Percentiles rank a stretch among this genome's conserved stretches.
Conservation (phyloP, 169 alveolate species). For the Hepatocystis sp. region DNA sequence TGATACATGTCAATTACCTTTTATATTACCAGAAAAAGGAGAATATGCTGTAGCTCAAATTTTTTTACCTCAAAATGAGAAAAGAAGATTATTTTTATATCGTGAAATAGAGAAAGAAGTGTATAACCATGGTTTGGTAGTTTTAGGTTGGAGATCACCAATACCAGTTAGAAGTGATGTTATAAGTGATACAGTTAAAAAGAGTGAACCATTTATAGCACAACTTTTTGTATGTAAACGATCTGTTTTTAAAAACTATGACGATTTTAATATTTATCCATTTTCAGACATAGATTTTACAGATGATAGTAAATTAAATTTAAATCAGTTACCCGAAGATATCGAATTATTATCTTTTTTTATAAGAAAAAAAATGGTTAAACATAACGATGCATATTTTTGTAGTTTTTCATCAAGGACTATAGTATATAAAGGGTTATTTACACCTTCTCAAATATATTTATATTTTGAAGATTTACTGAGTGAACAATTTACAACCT, state of each 20-base stretch:
- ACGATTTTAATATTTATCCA: conserved; percentile 52
- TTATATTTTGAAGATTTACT: conserved; percentile 68
- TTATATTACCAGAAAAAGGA: conserved; percentile 76
- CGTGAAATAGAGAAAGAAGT: conserved; percentile 46
- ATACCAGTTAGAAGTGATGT: conserved; percentile 79
- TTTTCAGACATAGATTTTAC: conserved; percentile 61
- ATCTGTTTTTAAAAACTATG: conserved; percentile 74
- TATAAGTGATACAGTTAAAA: conserved; percentile 79
- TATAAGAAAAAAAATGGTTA: conserved; percentile 68
- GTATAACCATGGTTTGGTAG: conserved; percentile 66
- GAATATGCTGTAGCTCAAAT: conserved; percentile 79
- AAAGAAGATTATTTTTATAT: conserved; percentile 51
- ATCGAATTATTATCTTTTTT: conserved; percentile 55
- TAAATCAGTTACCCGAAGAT: conserved; percentile 59
- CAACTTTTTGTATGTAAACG: conserved; percentile 79
- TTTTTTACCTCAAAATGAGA: conserved; percentile 78
- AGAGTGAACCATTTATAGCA: conserved; percentile 83
- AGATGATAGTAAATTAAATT: conserved; percentile 48
- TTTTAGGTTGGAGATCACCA: conserved; percentile 84
- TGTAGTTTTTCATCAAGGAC: conserved; percentile 77
- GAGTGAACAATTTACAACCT: conserved; percentile 66
- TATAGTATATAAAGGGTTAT: conserved; percentile 74
- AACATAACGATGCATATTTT: conserved; percentile 68
- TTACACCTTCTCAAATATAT: conserved; percentile 75
- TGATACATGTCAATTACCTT: conserved; percentile 76